These are phyloP conservation scores for Dianthus caryophyllus DNA, from an alignment of 148 eudicot genomes.

Conservation along the genomic window DNA sequence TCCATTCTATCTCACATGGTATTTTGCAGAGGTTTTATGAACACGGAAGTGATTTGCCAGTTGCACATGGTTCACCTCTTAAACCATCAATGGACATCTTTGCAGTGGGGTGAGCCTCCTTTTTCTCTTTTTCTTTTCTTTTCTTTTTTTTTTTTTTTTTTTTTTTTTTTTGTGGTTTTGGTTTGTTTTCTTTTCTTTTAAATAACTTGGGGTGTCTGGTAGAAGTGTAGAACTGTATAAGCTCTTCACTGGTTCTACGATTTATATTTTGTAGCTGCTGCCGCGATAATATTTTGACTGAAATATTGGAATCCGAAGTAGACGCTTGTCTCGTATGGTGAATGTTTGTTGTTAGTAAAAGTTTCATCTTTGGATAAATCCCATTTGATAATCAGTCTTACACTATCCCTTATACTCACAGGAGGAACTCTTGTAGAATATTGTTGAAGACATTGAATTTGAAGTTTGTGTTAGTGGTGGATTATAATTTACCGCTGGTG, in stretches of 20 bases:
- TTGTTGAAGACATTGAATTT: background rate
- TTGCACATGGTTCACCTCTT: constrained; percentile 73
- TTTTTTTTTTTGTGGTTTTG: background rate
- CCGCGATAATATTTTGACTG: background rate
- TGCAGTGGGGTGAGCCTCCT: constrained; percentile 77
- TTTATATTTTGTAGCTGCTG: background rate
- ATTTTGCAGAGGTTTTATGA: constrained; percentile 88
- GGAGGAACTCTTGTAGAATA: background rate
- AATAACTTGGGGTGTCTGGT: background rate
- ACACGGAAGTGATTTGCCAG: constrained; percentile 86
- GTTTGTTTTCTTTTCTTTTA: background rate
- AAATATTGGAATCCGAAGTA: background rate
- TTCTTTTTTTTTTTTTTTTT: background rate
- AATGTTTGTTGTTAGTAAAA: background rate
- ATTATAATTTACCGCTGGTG: no score
- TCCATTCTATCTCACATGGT: constrained; percentile 1
- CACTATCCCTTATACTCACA: background rate
- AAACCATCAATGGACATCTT: constrained; percentile 96
- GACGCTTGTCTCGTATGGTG: background rate
- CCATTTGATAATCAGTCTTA: background rate
- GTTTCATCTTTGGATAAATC: background rate
- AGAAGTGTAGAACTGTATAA: no score
- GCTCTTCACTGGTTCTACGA: background rate
- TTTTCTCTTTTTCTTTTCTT: background rate
- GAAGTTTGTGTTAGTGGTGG: background rate